These are phyloP conservation scores for Backusella tarrabulga DNA, from an alignment of 192 early-diverging fungal genomes.

Conservation along the genomic window DNA sequence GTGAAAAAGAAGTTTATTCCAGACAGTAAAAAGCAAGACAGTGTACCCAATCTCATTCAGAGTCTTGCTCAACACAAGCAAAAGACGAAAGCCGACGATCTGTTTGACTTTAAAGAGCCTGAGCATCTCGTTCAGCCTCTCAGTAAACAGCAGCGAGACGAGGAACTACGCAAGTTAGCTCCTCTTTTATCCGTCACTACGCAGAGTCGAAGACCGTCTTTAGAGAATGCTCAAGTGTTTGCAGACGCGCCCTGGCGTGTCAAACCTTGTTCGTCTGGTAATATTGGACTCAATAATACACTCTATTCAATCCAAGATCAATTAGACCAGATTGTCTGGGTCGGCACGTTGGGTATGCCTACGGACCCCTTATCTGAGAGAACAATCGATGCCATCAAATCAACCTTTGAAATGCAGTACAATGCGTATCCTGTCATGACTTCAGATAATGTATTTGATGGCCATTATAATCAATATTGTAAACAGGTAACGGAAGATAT, in stretches of 20 bases:
- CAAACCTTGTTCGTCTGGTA: slow-evolving; percentile 75
- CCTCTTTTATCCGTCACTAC: neutral
- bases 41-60: slow-evolving; percentile 39
- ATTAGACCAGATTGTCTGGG: slow-evolving; percentile 64
- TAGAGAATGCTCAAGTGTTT: slow-evolving; percentile 38
- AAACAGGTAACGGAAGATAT: slow-evolving; percentile 68
- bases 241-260: slow-evolving; percentile 56
- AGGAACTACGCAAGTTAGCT: neutral
- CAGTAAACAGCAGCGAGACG: slow-evolving; percentile 25
- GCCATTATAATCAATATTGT: slow-evolving; percentile 68
- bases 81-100: slow-evolving; percentile 24
- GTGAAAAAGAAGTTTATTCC: slow-evolving; percentile 36
- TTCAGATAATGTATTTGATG: slow-evolving; percentile 65
- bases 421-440: slow-evolving; percentile 81
- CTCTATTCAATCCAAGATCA: slow-evolving; percentile 65
- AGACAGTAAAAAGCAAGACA: slow-evolving; percentile 20
- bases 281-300: slow-evolving; percentile 95
- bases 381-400: slow-evolving; percentile 55
- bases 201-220: slow-evolving; percentile 26
- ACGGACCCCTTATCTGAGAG: slow-evolving; percentile 67
- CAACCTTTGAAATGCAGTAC: slow-evolving; percentile 59
- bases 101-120: slow-evolving; percentile 38
- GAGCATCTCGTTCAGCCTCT: slow-evolving; percentile 34
- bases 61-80: slow-evolving; percentile 27
- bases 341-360: slow-evolving; percentile 67